These are phyloP conservation scores for Boletus barrowsii DNA, from an alignment of 768 basidiomycete species.

Conservation along the genomic window DNA sequence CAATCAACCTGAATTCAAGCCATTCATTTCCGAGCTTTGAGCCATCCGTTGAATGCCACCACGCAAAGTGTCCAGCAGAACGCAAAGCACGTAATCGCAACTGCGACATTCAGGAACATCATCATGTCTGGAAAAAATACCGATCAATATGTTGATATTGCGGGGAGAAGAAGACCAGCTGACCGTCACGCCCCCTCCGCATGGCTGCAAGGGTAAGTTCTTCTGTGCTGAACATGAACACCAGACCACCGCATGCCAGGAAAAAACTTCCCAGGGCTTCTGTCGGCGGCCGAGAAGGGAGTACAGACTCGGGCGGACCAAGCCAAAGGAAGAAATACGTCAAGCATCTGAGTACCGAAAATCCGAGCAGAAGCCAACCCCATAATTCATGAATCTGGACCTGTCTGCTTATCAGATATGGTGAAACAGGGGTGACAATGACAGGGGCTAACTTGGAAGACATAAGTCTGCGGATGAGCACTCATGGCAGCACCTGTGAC, in stretches of 20 bases:
- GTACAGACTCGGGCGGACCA: constrained; percentile 73
- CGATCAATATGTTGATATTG: constrained; percentile 4
- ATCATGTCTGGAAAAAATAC: constrained; percentile 57
- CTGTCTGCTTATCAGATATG: constrained; percentile 31
- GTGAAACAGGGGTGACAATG: background rate
- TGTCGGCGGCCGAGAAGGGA: constrained; percentile 90
- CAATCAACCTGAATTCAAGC: background rate
- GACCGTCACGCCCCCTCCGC: constrained; percentile 84
- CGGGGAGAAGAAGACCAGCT: constrained; percentile 14
- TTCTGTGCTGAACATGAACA: constrained; percentile 89
- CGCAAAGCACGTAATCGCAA: constrained; percentile 81
- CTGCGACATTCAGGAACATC: constrained; percentile 85
- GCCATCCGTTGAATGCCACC: constrained; percentile 81
- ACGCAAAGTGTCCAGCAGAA: constrained; percentile 81
- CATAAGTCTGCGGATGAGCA: constrained; percentile 84
- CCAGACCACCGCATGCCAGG: constrained; percentile 81
- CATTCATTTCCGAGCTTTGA: constrained; percentile 46
- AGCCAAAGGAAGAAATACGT: constrained; percentile 97
- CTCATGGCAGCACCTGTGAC: constrained; percentile 93
- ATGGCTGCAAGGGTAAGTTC: constrained; percentile 89
- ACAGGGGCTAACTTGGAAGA: constrained; percentile 64
- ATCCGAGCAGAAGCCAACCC: constrained; percentile 82
- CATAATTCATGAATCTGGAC: constrained; percentile 90
- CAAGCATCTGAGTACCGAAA: constrained; percentile 74
- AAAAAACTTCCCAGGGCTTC: constrained; percentile 88